Evolutionary conservation across 345 rosid genomes (phyloP).

Genomic region (Geranium rotundifolium): DNA sequence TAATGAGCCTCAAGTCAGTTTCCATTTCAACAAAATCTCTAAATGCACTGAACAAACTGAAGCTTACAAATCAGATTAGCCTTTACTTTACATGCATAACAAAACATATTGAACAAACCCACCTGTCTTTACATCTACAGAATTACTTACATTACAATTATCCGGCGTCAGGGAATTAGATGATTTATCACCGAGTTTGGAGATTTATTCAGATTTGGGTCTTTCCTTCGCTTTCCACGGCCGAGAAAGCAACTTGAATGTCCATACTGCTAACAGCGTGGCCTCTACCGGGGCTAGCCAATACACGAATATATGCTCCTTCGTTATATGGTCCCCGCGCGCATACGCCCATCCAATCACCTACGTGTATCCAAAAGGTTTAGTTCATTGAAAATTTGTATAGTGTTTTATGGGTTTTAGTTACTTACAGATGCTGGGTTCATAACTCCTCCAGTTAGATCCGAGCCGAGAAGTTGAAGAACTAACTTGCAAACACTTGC

Average conservation of each 20-base stretch:
- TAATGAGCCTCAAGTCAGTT: too few relatives aligned
- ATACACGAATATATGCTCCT: constrained; percentile 81
- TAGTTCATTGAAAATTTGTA: constrained; percentile 2
- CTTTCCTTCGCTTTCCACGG: constrained; percentile 27
- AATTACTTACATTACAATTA: too few relatives aligned
- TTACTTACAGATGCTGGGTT: constrained; percentile 84
- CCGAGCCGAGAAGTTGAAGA: constrained; percentile 87
- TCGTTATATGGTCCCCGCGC: constrained; percentile 75
- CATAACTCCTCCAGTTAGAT: constrained; percentile 88
- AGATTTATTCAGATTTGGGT: constrained; percentile 33
- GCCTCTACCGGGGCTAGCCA: constrained; percentile 91
- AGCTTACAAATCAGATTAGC: too few relatives aligned
- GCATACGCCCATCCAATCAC: constrained; percentile 99
- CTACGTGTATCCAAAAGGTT: constrained; percentile 22
- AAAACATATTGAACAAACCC: too few relatives aligned
- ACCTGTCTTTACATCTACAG: too few relatives aligned
- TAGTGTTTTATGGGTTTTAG: background rate
- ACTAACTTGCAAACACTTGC: constrained; percentile 68
- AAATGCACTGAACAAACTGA: too few relatives aligned
- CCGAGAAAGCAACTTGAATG: constrained; percentile 38
- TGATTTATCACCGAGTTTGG: too few relatives aligned
- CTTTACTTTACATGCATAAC: too few relatives aligned
- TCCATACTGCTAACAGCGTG: constrained; percentile 71
- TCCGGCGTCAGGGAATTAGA: too few relatives aligned
- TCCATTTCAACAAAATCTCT: too few relatives aligned